Evolutionary conservation across 2,329 filamentous ascomycete genomes (phyloP), one percentile per base, ranked within the genome.

Genomic region (Colletotrichum euphorbiae): DNA sequence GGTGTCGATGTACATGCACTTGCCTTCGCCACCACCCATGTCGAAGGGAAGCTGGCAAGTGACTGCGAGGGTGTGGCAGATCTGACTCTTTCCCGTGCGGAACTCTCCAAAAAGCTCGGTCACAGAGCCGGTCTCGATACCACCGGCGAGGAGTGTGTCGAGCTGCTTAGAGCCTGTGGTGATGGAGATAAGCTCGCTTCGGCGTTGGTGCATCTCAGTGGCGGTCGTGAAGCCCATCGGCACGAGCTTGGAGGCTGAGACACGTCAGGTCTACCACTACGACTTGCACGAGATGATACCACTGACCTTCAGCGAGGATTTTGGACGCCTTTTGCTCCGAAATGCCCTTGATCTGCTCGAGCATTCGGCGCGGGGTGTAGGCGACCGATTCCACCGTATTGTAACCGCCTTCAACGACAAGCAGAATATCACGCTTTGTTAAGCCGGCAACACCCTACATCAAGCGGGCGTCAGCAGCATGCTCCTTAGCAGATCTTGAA

Each of bases 151-250:
- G 21, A 99, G 85, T 13, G 96, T 98, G 77, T 99, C 96, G 9
- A 99, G 87, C 76, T 98, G 94, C 82, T 99, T 99, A 8, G 96
- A 98, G 67, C 97, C 96, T 3, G 96, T 99, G 3, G 96, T 98
- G 72, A 99, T 97, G 13, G 94, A 98, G 73, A 99, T 99, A 67
- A 99, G 88, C 80, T 98, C 96, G 79, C 94, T 98, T 79, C 97
- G 90, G 71, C 96, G 91, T 74, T 95, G 93, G 77, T 99, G 97
- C 94, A 99, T 99, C 81, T 99, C 97, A 0, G 96, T 99, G 3
- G 96, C 96, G 0, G 96, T 99, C 1, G 97, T 99, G 78, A 99
- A 99, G 46, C 96, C 96, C 94, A 99, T 97, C 0, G 96, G 96
- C 0, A 99, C 96, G 58, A 98, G 87, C 80, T 98, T 99, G 1